Base-by-base conservation (phyloP, 2,329 filamentous ascomycete species). In the Monosporascus cannonballus region DNA sequence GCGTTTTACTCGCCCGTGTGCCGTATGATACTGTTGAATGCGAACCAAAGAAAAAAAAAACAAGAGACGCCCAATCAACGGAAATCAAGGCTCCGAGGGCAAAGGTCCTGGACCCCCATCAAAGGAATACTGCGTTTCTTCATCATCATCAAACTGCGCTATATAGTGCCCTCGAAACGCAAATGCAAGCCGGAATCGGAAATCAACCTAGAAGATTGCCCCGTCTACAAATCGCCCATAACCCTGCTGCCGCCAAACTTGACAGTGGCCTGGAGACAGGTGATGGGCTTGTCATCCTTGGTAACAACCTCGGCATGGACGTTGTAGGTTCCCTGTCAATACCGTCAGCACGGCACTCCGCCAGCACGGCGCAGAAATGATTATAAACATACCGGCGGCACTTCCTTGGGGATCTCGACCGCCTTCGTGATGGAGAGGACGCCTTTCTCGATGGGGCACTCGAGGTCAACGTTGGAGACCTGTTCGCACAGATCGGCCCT, bases 401-500 rank as follows among this genome's bases (percentile, higher is more conserved):
- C 94, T 72, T 95, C 82, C 61, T 78, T 82, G 50, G 94, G 94
- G 56, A 99, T 78, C 38, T 93, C 84, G 51, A 97, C 90, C 20
- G 84, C 78, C 79, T 97, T 97, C 60, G 75, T 83, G 61, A 99
- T 74, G 38, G 74, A 75, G 66, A 91, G 77, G 22, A 84, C 74
- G 54, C 92, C 93, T 73, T 89, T 83, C 73, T 96, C 77, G 54
- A 99, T 80, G 48, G 94, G 94, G 72, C 94, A 99, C 63, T 89
- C 75, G 53, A 97, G 76, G 63, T 96, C 90, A 45, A 96, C 90
- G 61, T 96, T 91, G 68, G 81, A 77, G 59, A 96, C 83, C 69
- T 96, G 87, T 55, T 96, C 89, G 76, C 94, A 99, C 38, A 97
- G 81, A 67, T 96, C 87, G 64, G 86, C 85, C 60, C 79, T 81